Evolutionary conservation across 2,329 filamentous ascomycete genomes (phyloP), one percentile per base, ranked within the genome.

Genomic region (Zasmidium angulare): DNA sequence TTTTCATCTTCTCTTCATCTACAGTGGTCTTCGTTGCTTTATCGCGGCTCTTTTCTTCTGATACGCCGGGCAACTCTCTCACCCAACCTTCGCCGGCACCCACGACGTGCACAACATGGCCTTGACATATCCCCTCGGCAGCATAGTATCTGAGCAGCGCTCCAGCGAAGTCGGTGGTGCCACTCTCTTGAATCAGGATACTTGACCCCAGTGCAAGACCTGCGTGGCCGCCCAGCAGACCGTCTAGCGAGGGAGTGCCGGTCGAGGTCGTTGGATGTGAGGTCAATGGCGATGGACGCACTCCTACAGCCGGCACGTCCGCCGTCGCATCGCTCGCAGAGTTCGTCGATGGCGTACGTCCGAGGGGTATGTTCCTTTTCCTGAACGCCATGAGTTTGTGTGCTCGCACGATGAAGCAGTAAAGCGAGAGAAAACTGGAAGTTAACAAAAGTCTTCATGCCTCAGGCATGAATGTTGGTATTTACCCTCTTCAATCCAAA

Each of bases 121-220:
- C 92, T 71, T 99, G 95, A 4, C 96, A 85, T 2, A 98, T 84
- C 1, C 95, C 95, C 76, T 99, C 93, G 0, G 93, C 93, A 0
- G 92, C 93, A 76, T 91, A 99, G 74, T 95, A 97, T 56, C 90
- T 85, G 48, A 97, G 77, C 59, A 98, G 78, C 23, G 90, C 85
- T 1, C 93, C 91, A 0, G 90, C 87, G 78, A 96, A 99, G 74
- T 99, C 95, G 0, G 95, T 99, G 0, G 93, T 96, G 0, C 93
- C 93, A 58, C 87, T 89, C 70, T 99, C 95, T 71, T 93, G 90
- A 29, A 97, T 79, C 3, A 99, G 77, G 0, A 98, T 72, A 0
- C 87, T 90, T 19, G 86, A 91, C 0, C 95, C 95, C 6, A 98
- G 81, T 0, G 90, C 86, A 3, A 98, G 80, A 0, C 95, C 95